Percentiles rank a stretch among this genome's conserved stretches.
These are phyloP conservation scores for Megacollybia marginata DNA, from an alignment of 768 basidiomycete genomes.

Conservation along the genomic window DNA sequence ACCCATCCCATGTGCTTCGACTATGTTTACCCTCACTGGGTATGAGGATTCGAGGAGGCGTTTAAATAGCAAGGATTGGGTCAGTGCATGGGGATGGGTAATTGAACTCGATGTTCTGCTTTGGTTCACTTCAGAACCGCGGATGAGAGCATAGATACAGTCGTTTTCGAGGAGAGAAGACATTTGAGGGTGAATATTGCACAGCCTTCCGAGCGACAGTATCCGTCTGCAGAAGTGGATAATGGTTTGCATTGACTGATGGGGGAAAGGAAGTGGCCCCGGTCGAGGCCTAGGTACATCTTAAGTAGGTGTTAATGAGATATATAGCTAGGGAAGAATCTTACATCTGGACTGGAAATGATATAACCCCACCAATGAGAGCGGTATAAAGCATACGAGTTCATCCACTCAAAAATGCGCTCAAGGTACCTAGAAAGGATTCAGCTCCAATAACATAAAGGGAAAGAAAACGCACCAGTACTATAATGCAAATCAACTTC, in stretches of 20 bases:
- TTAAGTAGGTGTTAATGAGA: constrained; percentile 17
- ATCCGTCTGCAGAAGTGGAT: constrained; percentile 67
- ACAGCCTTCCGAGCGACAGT: constrained; percentile 65
- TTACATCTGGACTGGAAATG: constrained; percentile 66
- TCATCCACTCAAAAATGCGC: too few relatives aligned
- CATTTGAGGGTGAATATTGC: constrained; percentile 68
- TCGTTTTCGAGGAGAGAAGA: constrained; percentile 59
- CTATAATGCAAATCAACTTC: too few relatives aligned
- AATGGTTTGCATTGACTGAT: constrained; percentile 66
- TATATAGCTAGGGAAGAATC: constrained; percentile 12
- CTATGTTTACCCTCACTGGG: constrained; percentile 43
- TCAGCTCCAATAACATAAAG: too few relatives aligned
- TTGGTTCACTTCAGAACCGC: constrained; percentile 66
- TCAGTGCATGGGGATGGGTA: constrained; percentile 61
- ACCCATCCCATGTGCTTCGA: constrained; percentile 76
- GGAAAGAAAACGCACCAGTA: too few relatives aligned
- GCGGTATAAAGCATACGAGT: too few relatives aligned
- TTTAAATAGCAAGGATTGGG: constrained; percentile 49
- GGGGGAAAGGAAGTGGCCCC: constrained; percentile 60
- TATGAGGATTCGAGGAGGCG: constrained; percentile 36
- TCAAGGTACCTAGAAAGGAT: too few relatives aligned
- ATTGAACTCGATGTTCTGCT: constrained; percentile 60
- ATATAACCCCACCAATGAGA: too few relatives aligned
- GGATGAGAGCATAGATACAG: constrained; percentile 60
- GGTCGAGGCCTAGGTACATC: constrained; percentile 66